Conservation (phyloP, 345 rosid species). For the Viola odorata region DNA sequence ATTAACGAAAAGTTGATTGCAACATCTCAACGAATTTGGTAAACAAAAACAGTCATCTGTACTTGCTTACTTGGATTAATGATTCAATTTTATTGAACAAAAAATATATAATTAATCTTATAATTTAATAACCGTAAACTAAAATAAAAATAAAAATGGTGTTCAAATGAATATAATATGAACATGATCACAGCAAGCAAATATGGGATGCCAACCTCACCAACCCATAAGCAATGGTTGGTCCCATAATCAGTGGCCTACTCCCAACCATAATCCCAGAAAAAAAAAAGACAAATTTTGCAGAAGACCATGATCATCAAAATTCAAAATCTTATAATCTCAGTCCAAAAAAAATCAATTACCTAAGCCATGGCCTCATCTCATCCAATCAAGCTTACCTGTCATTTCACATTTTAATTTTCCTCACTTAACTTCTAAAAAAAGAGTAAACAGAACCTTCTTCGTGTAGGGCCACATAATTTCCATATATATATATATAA, state of each 20-base stretch:
- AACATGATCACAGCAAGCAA: conserved; percentile 9
- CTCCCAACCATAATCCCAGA: conserved; percentile 27
- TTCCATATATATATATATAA: conserved; percentile 24
- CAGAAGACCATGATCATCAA: neutral
- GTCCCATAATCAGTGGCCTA: conserved; percentile 45
- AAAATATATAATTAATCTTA: too few species aligned
- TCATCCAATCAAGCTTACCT: conserved; percentile 14
- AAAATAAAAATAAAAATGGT: too few species aligned
- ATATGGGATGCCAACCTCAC: conserved; percentile 52
- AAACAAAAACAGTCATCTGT: conserved; percentile 5
- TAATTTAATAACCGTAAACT: too few species aligned
- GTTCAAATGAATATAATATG: neutral
- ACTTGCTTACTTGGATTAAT: neutral
- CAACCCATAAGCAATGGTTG: conserved; percentile 28
- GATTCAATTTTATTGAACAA: neutral
- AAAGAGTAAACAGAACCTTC: conserved; percentile 7
- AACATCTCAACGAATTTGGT: conserved; percentile 16
- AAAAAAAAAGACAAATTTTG: neutral
- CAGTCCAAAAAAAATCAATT: neutral
- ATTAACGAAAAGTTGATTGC: neutral
- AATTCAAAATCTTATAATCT: neutral
- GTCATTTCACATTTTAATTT: conserved; percentile 4
- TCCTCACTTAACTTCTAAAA: conserved; percentile 14
- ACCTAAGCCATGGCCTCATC: neutral
- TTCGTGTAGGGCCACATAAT: conserved; percentile 1